Evolutionary conservation across 441 rosid genomes (phyloP), one percentile per base, ranked within the genome.

Genomic region (Raphanus hybrid): DNA sequence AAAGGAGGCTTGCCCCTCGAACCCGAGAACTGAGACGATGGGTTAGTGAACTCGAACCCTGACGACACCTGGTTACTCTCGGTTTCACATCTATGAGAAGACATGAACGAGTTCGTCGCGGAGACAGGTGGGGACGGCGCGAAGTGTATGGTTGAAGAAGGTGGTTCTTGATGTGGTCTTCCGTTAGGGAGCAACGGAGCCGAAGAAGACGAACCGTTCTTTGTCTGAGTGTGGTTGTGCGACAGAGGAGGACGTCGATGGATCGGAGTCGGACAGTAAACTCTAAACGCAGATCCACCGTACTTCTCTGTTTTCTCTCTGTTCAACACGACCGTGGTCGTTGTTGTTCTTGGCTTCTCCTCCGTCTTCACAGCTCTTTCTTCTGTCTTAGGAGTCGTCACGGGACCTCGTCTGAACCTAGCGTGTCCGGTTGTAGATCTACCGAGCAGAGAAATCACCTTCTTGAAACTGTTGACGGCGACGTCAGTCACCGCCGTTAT

Each of bases 201-300:
- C 6, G 74, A 69, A 8, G 71, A 39, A 39, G 75, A 64, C 35
- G 79, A 52, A 54, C 14, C 72, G 26, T 69, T 23, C 76, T 82
- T 77, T 11, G 57, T 64, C 8, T 23, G 78, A 67, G 70, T 79
- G 67, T 83, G 81, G 66, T 83, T 80, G 48, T 86, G 84, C 3
- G 98, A 91, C 73, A 90, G 23, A 62, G 96, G 96, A 77, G 97
- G 97, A 41, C 90, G 84, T 1, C 91, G 84, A 74, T 90, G 90
- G 5, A 86, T 62, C 0, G 90, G 92, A 5, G 85, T 85, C 7
- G 95, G 93, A 64, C 91, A 89, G 67, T 89, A 89, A 10, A 86
- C 91, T 70, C 80, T 85, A 39, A 91, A 92, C 60, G 95, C 93
- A 76, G 96, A 90, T 78, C 78, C 81, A 41, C 74, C 65, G 16